Evolutionary conservation across 1,284 basidiomycete genomes (phyloP).

Genomic region (Pseudozyma tsukubaensis): DNA sequence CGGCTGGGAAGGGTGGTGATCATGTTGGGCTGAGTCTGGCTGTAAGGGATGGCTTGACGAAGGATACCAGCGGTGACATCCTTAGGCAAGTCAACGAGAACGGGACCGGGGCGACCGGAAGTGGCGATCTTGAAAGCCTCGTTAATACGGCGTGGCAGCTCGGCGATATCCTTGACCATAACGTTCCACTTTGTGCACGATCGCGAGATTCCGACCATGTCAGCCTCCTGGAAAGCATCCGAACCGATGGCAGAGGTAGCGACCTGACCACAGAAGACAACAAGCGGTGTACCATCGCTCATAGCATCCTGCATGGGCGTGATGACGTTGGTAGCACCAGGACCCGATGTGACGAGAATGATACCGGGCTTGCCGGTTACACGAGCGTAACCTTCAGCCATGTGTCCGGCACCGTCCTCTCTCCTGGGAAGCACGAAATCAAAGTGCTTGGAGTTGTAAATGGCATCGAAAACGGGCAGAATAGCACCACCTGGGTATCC

Average conservation of each 20-base stretch:
- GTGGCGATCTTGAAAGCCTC: conserved; percentile 99
- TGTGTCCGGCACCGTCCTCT: conserved; percentile 98
- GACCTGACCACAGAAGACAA: conserved; percentile 97
- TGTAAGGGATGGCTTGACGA: conserved; percentile 85
- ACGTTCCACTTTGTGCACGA: conserved; percentile 99
- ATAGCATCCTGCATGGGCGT: conserved; percentile 98
- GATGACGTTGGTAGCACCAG: conserved; percentile 96
- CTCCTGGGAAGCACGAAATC: conserved; percentile 95
- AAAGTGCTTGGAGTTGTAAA: conserved; percentile 94
- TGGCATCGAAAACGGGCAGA: conserved; percentile 98
- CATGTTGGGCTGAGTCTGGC: conserved; percentile 85
- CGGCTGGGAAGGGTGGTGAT: conserved; percentile 61
- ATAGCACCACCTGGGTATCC: conserved; percentile 98
- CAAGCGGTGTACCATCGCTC: conserved; percentile 91
- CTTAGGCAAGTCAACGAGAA: conserved; percentile 96
- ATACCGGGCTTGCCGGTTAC: conserved; percentile 98
- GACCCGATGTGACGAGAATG: conserved; percentile 96
- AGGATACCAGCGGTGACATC: conserved; percentile 95
- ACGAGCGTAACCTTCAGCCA: conserved; percentile 97
- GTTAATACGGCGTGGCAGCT: conserved; percentile 94
- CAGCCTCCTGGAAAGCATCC: conserved; percentile 98
- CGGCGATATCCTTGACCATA: conserved; percentile 97
- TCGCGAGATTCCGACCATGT: conserved; percentile 93
- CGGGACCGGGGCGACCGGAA: conserved; percentile 93
- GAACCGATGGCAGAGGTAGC: conserved; percentile 97